Evolutionary conservation across 23 red algal species (phyloP), one percentile per base, ranked within the genome.

Genomic region (Gracilariopsis chorda): DNA sequence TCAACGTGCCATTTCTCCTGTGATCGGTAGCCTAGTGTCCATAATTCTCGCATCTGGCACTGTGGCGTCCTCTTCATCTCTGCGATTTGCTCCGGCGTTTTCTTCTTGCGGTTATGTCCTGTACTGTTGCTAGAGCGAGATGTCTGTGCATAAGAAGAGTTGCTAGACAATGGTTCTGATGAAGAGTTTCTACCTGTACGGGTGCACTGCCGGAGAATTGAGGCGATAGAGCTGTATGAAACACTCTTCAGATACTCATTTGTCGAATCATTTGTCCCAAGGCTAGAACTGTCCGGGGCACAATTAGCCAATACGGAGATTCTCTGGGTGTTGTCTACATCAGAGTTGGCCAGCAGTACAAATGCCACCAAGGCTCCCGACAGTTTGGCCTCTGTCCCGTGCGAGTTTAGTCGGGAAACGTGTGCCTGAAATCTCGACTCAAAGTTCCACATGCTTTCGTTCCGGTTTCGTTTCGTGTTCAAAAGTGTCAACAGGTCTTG

Each of bases 191-290:
- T n/a, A n/a, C n/a, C n/a, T n/a, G n/a, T n/a, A n/a, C n/a, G n/a
- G n/a, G n/a, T 28, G 37, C 78, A 82, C 60, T 82, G 48, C 11
- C 78, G 78, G 25, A 82, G 78, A 33, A 58, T 28, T 37, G 78
- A 43, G 2, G 78, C 78, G 41, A 82, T 82, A 30, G 43, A n/a
- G 12, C 60, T 51, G 45, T 58, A 59, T 34, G 20, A 19, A 34
- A 59, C 51, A 35, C 48, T 51, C 16, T 23, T 59, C 16, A 82
- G n/a, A 36, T 82, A 82, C 19, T 82, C 78, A 7, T 82, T 33
- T 41, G 78, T 82, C 11, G 3, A 28, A 34, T 46, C 28, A 43
- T 5, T 37, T 13, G 19, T 51, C 25, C 39, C 60, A n/a, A 82
- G 60, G 7, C 4, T 28, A 21, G 23, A 19, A 32, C 40, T 14